These are phyloP conservation scores for Aspergillus viridinutans DNA, from an alignment of 2,329 filamentous ascomycete genomes.

Conservation along the genomic window DNA sequence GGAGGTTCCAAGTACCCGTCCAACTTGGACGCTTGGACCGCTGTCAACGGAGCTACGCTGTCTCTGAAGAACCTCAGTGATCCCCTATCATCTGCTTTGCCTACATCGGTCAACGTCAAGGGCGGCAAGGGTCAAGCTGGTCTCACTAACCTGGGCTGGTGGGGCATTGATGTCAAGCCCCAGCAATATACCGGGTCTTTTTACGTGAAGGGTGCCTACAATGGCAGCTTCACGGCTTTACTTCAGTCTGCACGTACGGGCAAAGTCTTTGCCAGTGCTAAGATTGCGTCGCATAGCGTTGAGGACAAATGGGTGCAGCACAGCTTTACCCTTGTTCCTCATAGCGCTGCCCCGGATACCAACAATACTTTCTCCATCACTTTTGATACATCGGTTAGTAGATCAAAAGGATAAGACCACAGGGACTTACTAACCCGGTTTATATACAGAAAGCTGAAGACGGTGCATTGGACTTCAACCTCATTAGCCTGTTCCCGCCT, in stretches of 20 bases:
- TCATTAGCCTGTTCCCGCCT: constrained; percentile 52
- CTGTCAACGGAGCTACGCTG: constrained; percentile 25
- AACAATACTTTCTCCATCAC: constrained; percentile 53
- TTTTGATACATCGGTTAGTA: constrained; percentile 40
- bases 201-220: constrained; percentile 41
- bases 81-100: constrained; percentile 45
- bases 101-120: constrained; percentile 41
- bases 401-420: neutral
- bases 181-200: constrained; percentile 51
- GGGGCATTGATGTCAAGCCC: constrained; percentile 48
- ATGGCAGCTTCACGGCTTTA: constrained; percentile 33
- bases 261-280: constrained; percentile 28
- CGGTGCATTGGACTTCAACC: constrained; percentile 47
- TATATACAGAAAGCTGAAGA: constrained; percentile 28
- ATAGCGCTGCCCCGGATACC: constrained; percentile 21
- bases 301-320: constrained; percentile 40
- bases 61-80: constrained; percentile 35
- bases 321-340: constrained; percentile 28
- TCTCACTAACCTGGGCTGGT: constrained; percentile 49
- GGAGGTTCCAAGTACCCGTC: constrained; percentile 26
- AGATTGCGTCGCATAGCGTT: constrained; percentile 33
- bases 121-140: constrained; percentile 42
- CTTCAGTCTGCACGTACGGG: constrained; percentile 39
- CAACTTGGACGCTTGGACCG: constrained; percentile 27
- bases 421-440: neutral